Evolutionary conservation across 2,329 filamentous ascomycete genomes (phyloP), one percentile per base, ranked within the genome.

Genomic region (Trichoderma asperellum): DNA sequence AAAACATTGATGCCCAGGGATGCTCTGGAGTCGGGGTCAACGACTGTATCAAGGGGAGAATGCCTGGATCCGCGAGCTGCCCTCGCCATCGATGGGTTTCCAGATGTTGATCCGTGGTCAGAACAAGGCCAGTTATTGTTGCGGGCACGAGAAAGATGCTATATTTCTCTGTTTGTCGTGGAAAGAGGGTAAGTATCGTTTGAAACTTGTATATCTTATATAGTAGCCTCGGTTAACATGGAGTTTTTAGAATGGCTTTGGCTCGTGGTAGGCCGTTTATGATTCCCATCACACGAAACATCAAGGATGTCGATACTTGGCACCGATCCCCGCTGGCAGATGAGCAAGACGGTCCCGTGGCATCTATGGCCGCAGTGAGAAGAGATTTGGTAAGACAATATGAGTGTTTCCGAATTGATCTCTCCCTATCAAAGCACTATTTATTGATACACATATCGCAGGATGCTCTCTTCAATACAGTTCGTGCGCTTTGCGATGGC

Each of bases 141-240:
- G 3, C 83, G 91, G 53, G 83, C 89, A 65, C 83, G 91, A 58
- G 91, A 93, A 77, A 82, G 91, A 71, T 87, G 88, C 8, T 93
- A 90, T 90, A 84, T 93, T 68, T 87, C 90, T 0, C 78, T 93
- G 1, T 93, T 92, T 75, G 90, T 92, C 0, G 83, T 93, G 0
- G 91, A 93, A 75, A 83, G 91, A 78, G 91, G 90, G 83, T 88
- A 76, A 73, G 78, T 72, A 14, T 27, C 3, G 10, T 21, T 21
- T 5, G 53, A 40, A 32, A 18, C 8, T 24, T 40, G 40, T 14
- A 21, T 27, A 8, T 12, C 16, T 8, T 14, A 12, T 2, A 8
- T 43, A 2, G 11, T 49, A 1, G 21, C 32, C 16, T 55, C 10
- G 16, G 29, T 24, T 71, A 34, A 71, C 21, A 21, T n/a, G 40